phyloP scores from a whole-genome alignment of 371 early-diverging fungal species.

The Mortierella sp. region DNA sequence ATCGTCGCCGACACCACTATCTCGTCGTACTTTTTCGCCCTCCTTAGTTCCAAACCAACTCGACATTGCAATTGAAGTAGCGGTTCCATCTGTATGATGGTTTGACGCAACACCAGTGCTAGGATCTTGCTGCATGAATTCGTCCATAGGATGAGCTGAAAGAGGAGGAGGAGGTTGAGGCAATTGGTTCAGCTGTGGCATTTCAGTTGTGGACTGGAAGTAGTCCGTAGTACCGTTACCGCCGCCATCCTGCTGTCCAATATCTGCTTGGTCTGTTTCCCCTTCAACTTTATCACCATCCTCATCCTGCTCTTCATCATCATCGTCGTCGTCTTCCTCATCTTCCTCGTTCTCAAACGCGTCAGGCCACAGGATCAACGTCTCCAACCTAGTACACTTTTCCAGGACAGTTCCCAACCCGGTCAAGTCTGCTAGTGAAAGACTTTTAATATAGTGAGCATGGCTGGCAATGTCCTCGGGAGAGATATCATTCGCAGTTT shows the following conservation, averaged over 20 bases:
- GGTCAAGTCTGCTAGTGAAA: conserved; percentile 19
- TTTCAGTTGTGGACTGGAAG: neutral
- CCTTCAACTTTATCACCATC: neutral
- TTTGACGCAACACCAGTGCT: neutral
- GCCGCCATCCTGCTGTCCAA: neutral
- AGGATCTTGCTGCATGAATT: neutral
- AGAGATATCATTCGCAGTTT: conserved; percentile 28
- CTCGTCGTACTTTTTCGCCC: conserved; percentile 18
- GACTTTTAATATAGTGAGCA: conserved; percentile 20
- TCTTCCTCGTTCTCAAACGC: conserved; percentile 41
- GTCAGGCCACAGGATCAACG: conserved; percentile 44
- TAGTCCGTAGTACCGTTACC: too few relatives aligned
- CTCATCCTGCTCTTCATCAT: conserved; percentile 12
- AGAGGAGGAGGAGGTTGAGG: neutral
- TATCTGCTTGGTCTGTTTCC: too few relatives aligned
- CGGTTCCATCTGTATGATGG: neutral
- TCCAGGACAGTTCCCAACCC: conserved; percentile 17
- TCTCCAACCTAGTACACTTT: conserved; percentile 24
- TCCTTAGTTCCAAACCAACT: neutral
- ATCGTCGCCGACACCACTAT: conserved; percentile 28
- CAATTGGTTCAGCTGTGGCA: neutral
- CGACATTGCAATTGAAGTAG: too few relatives aligned
- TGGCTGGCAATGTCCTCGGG: conserved; percentile 18
- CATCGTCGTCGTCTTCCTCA: conserved; percentile 26
- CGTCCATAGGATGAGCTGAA: conserved; percentile 7